Conservation (phyloP, 805 yeast species). For the Starmerella tilneyi region DNA sequence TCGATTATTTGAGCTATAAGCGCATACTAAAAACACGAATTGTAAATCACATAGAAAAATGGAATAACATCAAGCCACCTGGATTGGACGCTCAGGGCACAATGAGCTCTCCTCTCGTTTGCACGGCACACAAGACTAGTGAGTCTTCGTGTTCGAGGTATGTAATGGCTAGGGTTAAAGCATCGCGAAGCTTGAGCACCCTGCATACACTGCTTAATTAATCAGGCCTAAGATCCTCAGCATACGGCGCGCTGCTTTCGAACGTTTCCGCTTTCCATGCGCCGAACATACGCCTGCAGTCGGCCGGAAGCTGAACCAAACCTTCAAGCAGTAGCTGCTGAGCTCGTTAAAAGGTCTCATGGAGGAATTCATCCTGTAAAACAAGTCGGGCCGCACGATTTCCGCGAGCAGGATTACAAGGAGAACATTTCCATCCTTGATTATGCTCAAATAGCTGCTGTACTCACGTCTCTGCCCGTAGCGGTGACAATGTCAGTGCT, state of each 20-base stretch:
- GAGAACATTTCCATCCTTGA: slow-evolving; percentile 12
- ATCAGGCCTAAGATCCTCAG: not conserved
- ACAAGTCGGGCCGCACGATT: slow-evolving; percentile 19
- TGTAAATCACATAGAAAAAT: too few relatives aligned
- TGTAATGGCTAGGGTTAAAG: not conserved
- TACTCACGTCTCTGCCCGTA: slow-evolving; percentile 12
- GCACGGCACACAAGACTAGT: too few relatives aligned
- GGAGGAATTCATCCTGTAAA: not conserved
- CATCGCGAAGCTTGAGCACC: not conserved
- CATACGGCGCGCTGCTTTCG: not conserved
- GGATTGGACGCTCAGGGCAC: too few relatives aligned
- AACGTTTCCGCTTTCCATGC: too few relatives aligned
- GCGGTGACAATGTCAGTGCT: slow-evolving; percentile 4
- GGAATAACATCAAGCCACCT: too few relatives aligned
- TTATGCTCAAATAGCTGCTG: slow-evolving; percentile 10
- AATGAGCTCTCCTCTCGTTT: too few relatives aligned
- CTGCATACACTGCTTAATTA: not conserved
- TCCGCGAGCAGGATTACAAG: slow-evolving; percentile 13
- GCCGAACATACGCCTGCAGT: too few relatives aligned
- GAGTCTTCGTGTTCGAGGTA: not conserved
- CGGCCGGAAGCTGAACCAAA: too few relatives aligned
- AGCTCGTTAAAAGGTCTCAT: not conserved
- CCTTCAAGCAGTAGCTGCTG: slow-evolving; percentile 1
- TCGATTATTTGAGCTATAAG: too few relatives aligned
- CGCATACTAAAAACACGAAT: too few relatives aligned